Evolutionary conservation across 2,329 filamentous ascomycete species (phyloP).

Genomic region (Ploettnerulaceae sp.): DNA sequence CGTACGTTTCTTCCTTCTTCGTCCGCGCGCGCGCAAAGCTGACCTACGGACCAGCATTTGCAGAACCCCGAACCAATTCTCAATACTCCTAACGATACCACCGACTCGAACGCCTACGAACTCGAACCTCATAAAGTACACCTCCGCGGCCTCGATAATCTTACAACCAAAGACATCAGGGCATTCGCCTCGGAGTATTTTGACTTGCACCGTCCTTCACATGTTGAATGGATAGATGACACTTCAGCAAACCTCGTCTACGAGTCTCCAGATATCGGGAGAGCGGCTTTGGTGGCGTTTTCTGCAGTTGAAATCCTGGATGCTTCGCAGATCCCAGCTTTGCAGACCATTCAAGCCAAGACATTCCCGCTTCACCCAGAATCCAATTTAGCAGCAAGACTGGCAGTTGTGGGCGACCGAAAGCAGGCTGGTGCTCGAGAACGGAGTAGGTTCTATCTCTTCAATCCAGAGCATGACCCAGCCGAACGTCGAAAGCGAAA

Average conservation of each 20-base stretch:
- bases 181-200: conserved; percentile 68
- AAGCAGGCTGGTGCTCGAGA: conserved; percentile 76
- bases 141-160: conserved; percentile 73
- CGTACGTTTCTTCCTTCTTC: not conserved
- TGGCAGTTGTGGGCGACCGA: conserved; percentile 69
- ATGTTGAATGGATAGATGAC: conserved; percentile 94
- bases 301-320: conserved; percentile 47
- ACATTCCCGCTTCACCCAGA: conserved; percentile 63
- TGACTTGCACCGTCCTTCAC: conserved; percentile 47
- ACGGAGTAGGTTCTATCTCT: conserved; percentile 84
- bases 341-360: conserved; percentile 67
- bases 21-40: conserved; percentile 9
- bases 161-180: conserved; percentile 77
- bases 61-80: conserved; percentile 22
- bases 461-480: conserved; percentile 85
- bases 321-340: conserved; percentile 48
- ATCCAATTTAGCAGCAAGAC: conserved; percentile 64
- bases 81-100: conserved; percentile 26
- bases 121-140: conserved; percentile 43
- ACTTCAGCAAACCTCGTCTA: conserved; percentile 85
- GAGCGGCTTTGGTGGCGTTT: conserved; percentile 51
- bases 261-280: conserved; percentile 46
- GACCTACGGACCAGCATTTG: conserved; percentile 17
- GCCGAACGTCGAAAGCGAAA: conserved; percentile 60
- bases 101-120: conserved; percentile 23